Evolutionary conservation across 2,329 filamentous ascomycete species (phyloP).

Genomic region (Diaporthe vexans): DNA sequence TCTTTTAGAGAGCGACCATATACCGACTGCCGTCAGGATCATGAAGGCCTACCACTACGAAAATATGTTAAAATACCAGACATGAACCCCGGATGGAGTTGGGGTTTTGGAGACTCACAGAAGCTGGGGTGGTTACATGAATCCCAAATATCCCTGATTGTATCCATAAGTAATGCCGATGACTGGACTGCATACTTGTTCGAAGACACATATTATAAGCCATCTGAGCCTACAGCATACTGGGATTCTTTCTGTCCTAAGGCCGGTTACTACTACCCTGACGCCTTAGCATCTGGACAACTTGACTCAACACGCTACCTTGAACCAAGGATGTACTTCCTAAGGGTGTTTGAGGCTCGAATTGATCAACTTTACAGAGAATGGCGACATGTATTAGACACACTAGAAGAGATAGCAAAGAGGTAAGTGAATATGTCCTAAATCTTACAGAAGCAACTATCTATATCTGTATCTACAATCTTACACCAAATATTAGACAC

Average conservation of each 20-base stretch:
- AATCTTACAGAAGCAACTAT: not conserved
- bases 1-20: not conserved
- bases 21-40: not conserved
- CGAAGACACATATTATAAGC: conserved; percentile 12
- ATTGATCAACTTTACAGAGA: not conserved
- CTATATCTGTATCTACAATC: not conserved
- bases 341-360: not conserved
- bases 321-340: conserved; percentile 6
- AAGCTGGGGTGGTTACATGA: not conserved
- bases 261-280: not conserved
- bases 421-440: not conserved
- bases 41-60: not conserved
- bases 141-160: conserved; percentile 3
- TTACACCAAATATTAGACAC: not conserved
- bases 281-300: not conserved
- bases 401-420: not conserved
- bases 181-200: conserved; percentile 24
- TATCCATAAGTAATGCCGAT: not conserved
- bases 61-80: not conserved
- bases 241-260: not conserved
- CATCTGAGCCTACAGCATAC: not conserved
- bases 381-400: not conserved
- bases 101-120: not conserved
- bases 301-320: not conserved
- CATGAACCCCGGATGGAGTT: not conserved